Conservation (phyloP, 495 filamentous ascomycete genomes). For the Neurospora tetraspora region DNA sequence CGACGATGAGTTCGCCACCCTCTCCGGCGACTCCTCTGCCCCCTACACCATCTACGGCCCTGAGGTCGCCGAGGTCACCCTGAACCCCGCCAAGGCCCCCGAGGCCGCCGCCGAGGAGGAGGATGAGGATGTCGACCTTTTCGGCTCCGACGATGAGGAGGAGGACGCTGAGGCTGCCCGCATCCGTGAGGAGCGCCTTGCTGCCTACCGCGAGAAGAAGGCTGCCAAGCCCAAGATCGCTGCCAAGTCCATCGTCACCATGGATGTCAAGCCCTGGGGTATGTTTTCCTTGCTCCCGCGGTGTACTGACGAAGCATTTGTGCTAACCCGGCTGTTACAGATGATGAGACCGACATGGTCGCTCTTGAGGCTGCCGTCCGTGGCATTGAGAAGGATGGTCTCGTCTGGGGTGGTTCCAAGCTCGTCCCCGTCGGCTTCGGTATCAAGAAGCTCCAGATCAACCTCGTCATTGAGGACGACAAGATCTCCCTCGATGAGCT, state of each 20-base stretch:
- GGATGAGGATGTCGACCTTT: slow-evolving; percentile 82
- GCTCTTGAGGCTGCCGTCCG: slow-evolving; percentile 75
- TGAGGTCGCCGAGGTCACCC: slow-evolving; percentile 59
- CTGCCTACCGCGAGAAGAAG: slow-evolving; percentile 97
- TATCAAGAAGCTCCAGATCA: slow-evolving; percentile 99
- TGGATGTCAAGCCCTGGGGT: slow-evolving; percentile 99
- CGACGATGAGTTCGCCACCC: slow-evolving; percentile 80
- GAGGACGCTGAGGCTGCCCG: slow-evolving; percentile 78
- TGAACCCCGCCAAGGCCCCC: slow-evolving; percentile 82
- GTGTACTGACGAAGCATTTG: not conserved
- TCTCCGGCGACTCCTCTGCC: slow-evolving; percentile 85
- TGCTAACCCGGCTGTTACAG: slow-evolving; percentile 27
- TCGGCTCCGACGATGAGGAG: slow-evolving; percentile 83
- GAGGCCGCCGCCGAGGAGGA: slow-evolving; percentile 37
- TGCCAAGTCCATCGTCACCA: slow-evolving; percentile 89
- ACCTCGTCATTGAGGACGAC: slow-evolving; percentile 92
- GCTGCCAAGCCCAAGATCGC: slow-evolving; percentile 77
- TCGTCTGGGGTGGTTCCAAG: slow-evolving; percentile 92
- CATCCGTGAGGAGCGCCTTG: slow-evolving; percentile 78
- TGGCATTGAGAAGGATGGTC: slow-evolving; percentile 81
- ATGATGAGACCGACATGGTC: slow-evolving; percentile 88
- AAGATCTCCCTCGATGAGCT: slow-evolving; percentile 86
- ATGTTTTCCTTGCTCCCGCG: slow-evolving; percentile 27
- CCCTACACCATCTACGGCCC: slow-evolving; percentile 86
- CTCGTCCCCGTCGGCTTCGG: slow-evolving; percentile 86